phyloP scores from a whole-genome alignment of 129 eudicot species.

The Flaveria robusta region DNA sequence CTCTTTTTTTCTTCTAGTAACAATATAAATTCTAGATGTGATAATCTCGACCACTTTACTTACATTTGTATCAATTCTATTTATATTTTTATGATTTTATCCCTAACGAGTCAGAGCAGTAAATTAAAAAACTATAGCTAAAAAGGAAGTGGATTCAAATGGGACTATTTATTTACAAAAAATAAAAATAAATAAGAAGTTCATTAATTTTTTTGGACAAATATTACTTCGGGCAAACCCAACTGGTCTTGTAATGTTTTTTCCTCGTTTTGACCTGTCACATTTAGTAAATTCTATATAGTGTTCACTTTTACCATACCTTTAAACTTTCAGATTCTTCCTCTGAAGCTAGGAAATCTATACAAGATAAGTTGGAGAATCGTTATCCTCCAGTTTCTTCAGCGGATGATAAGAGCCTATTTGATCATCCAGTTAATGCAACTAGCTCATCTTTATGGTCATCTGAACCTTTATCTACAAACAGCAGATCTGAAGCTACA shows the following conservation, averaged over 20 bases:
- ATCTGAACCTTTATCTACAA: constrained; percentile 37
- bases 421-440: constrained; percentile 33
- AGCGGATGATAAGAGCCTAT: constrained; percentile 42
- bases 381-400: constrained; percentile 36
- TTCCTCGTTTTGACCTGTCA: neutral
- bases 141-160: neutral
- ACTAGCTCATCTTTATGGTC: constrained; percentile 41
- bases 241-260: neutral
- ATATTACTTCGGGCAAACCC: neutral
- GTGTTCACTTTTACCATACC: constrained; percentile 11
- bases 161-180: neutral
- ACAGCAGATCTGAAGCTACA: constrained; percentile 30
- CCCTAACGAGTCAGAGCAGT: neutral
- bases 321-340: constrained; percentile 34
- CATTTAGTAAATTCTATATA: neutral
- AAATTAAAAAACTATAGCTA: neutral
- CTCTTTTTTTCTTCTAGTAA: neutral
- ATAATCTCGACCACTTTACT: neutral
- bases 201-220: neutral
- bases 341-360: constrained; percentile 36
- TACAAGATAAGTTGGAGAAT: constrained; percentile 23
- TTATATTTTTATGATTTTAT: neutral
- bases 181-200: neutral
- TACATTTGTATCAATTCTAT: neutral
- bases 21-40: neutral